Base-by-base conservation (phyloP, 805 yeast species). In the Saturnispora halmiae region DNA sequence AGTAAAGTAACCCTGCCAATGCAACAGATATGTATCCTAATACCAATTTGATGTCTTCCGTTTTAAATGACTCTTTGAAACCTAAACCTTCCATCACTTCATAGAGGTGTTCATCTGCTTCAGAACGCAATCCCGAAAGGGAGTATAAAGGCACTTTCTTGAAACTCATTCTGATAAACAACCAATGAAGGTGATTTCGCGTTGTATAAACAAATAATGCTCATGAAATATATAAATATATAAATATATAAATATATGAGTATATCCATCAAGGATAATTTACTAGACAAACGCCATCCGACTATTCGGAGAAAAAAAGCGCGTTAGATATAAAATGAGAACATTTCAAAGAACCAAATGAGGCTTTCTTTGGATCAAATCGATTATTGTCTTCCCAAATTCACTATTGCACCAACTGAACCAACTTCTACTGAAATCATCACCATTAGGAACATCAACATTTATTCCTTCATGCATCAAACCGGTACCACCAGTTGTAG, bases 381-480 rank as follows among this genome's bases (percentile, higher is more conserved):
- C 80, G 34, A 86, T 57, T n/a, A 86, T 79, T 1, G 94, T 80
- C 58, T 83, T 83, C 16, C 87, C 95, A 62, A 86, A 84, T 59
- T 87, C 95, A 1, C 94, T 77, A 55, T 86, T 86, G 50, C 94
- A 82, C 96, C 96, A 86, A 4, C 94, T 81, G 64, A 87, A 87
- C 96, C 96, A 86, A 2, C 92, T 74, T 45, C 96, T 65, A 0
- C 95, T 82, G 55, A 60, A 87, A 10, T 15, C 25, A n/a, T 58
- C 59, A 8, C 45, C 42, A 1, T 75, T 77, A 2, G 64, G 64
- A 5, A 69, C 61, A 49, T 78, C 69, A 8, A 85, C 94, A 43
- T 81, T 63, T 3, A 86, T 75, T 43, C 82, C 72, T 63, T 86
- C 96, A 56, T 86, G 95, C 75, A 86, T 77, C 42, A 86, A 65